Percentiles rank a stretch among this genome's conserved stretches.
These are phyloP conservation scores for Trichocladium uniseriatum DNA, from an alignment of 495 filamentous ascomycete species.

Conservation along the genomic window DNA sequence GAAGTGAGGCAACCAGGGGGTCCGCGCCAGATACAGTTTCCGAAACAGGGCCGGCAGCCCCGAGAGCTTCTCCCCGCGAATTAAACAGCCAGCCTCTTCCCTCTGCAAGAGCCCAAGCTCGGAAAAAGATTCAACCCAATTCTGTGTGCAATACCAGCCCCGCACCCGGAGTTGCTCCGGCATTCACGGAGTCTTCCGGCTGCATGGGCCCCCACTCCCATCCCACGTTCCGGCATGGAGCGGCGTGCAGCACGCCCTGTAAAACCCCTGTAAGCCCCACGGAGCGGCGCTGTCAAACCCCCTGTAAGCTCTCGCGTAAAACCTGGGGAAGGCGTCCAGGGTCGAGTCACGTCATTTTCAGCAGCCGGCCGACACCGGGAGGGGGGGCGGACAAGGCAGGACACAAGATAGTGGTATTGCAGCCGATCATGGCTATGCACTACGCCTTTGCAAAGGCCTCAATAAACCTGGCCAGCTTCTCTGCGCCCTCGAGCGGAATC, in stretches of 20 bases:
- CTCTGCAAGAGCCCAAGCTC: too few species aligned
- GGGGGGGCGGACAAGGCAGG: too few species aligned
- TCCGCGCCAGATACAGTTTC: too few species aligned
- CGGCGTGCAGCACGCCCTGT: not conserved
- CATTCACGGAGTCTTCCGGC: not conserved
- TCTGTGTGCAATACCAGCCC: too few species aligned
- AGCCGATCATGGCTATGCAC: too few species aligned
- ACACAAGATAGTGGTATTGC: too few species aligned
- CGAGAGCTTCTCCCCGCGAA: too few species aligned
- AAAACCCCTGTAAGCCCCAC: conserved; percentile 13
- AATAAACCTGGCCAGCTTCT: conserved; percentile 52
- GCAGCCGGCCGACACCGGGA: conserved; percentile 11
- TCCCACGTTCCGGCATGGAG: not conserved
- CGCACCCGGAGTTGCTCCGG: too few species aligned
- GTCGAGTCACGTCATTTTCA: conserved; percentile 17
- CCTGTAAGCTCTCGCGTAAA: conserved; percentile 19
- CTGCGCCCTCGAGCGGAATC: conserved; percentile 45
- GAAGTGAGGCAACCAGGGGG: too few species aligned
- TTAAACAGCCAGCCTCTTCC: too few species aligned
- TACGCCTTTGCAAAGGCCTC: conserved; percentile 43
- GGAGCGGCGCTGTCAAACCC: conserved; percentile 4
- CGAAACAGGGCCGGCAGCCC: too few species aligned
- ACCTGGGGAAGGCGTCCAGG: conserved; percentile 18
- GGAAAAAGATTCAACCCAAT: too few species aligned
- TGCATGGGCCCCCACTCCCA: not conserved